Evolutionary conservation across 805 yeast genomes (phyloP).

Genomic region (Saccharomyces eubayanus): DNA sequence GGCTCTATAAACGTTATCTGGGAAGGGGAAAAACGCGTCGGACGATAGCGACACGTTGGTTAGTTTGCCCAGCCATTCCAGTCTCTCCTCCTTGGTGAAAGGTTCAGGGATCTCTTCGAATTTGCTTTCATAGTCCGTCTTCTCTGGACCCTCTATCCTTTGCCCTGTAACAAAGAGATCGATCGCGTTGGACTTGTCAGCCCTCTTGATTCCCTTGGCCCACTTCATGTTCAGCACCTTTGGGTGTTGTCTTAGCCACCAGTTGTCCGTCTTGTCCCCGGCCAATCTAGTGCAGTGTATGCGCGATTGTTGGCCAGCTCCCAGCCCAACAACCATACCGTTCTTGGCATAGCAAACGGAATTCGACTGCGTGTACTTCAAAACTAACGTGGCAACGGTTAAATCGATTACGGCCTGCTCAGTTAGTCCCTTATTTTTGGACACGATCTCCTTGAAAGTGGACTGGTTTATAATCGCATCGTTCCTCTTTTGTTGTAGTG

Average conservation of each 20-base stretch:
- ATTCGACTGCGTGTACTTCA: conserved; percentile 96
- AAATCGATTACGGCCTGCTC: conserved; percentile 90
- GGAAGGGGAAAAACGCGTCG: conserved; percentile 99
- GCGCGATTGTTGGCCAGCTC: conserved; percentile 99
- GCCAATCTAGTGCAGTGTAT: conserved; percentile 99
- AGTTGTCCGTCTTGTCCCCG: conserved; percentile 98
- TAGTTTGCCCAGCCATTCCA: conserved; percentile 76
- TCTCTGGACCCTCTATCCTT: conserved; percentile 89
- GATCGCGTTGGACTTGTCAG: conserved; percentile 96
- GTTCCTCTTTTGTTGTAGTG: conserved; percentile 93
- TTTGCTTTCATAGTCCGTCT: conserved; percentile 82
- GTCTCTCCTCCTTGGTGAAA: conserved; percentile 71
- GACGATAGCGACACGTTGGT: conserved; percentile 85
- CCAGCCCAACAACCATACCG: conserved; percentile 98
- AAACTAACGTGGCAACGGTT: conserved; percentile 93
- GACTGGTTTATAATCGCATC: conserved; percentile 91
- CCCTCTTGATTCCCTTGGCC: conserved; percentile 97
- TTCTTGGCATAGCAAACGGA: conserved; percentile 97
- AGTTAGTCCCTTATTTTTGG: conserved; percentile 75
- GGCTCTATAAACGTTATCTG: conserved; percentile 97
- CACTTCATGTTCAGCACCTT: conserved; percentile 85
- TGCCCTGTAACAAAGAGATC: conserved; percentile 88
- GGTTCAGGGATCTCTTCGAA: conserved; percentile 80
- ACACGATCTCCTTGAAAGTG: conserved; percentile 85
- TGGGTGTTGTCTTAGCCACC: conserved; percentile 99